Evolutionary conservation across 805 yeast species (phyloP), one percentile per base, ranked within the genome.

Genomic region (Lachancea dasiensis): DNA sequence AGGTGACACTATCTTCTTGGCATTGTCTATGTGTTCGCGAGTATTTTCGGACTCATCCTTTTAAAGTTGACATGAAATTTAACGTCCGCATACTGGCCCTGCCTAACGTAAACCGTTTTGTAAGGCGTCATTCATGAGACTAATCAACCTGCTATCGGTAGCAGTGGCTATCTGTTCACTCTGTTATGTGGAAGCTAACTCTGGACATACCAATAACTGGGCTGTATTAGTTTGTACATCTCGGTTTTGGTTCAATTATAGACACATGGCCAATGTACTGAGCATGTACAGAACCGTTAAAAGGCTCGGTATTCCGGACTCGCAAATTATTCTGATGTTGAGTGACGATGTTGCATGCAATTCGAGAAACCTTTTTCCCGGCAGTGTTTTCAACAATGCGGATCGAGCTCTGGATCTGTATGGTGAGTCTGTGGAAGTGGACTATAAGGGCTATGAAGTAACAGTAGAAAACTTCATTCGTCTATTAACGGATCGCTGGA

Each of bases 301-400:
- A 62, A 70, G 98, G 50, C 64, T 92, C 36, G 99, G 98, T 2
- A 92, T 92, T 18, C 99, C 99, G 0, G 98, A 92, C 64, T 87
- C 96, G 2, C 97, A 92, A 56, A 92, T 92, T 56, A 89, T 92
- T 31, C 67, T 92, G 50, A 92, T 92, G 97, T 66, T 92, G 36
- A 83, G 96, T 31, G 99, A 92, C 62, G 99, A 92, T 59, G 83
- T 90, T 34, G 95, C 97, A 3, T 92, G 99, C 60, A 92, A 92
- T 58, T 87, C 98, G 3, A 70, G 99, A 48, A 92, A 92, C 59
- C 80, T 95, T 24, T 90, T 86, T 53, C 96, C 97, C 0, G 99
- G 96, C 1, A 82, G 95, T 3, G 95, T 92, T 5, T 92, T 82
- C 72, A 92, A 92, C 58, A 90, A 89, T 56, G 85, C 83, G 56